Evolutionary conservation across 176 grass and related monocot species (phyloP).

Genomic region (Oryza longistaminata): DNA sequence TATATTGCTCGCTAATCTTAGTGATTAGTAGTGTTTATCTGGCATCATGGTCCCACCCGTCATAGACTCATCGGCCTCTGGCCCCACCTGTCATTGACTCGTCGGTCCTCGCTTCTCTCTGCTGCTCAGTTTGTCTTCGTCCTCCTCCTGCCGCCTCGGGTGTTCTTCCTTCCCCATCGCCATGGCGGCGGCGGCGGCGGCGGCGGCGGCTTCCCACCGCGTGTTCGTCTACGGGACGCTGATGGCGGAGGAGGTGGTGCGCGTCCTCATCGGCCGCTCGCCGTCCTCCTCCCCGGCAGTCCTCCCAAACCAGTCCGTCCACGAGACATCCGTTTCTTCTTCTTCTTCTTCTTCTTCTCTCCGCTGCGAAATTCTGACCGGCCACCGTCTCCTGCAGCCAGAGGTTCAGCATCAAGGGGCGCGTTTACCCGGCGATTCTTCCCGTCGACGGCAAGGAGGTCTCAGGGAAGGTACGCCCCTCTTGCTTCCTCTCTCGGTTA

Average conservation of each 20-base stretch:
- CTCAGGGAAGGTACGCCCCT: slow-evolving; percentile 58
- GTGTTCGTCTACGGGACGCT: slow-evolving; percentile 92
- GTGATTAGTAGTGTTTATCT: too few relatives aligned
- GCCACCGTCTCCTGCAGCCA: slow-evolving; percentile 40
- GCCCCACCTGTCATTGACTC: too few relatives aligned
- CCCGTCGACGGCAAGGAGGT: slow-evolving; percentile 52
- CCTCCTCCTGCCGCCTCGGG: not conserved
- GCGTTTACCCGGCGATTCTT: slow-evolving; percentile 86
- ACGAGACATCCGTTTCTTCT: not conserved
- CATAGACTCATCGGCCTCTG: too few relatives aligned
- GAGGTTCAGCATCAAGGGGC: slow-evolving; percentile 70
- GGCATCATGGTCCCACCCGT: too few relatives aligned
- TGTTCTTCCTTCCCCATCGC: not conserved
- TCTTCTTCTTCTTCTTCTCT: not conserved
- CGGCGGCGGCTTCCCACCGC: slow-evolving; percentile 31
- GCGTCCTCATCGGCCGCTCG: slow-evolving; percentile 60
- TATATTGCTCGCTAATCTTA: too few relatives aligned
- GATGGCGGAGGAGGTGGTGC: slow-evolving; percentile 75
- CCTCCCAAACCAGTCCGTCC: slow-evolving; percentile 53
- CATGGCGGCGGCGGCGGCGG: not conserved
- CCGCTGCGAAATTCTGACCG: not conserved
- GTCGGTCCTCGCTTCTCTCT: not conserved
- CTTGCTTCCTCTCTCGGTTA: not conserved
- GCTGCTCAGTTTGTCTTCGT: not conserved
- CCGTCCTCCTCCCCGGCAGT: slow-evolving; percentile 54